Base-by-base conservation (phyloP, 2,329 filamentous ascomycete species). In the Pseudocercospora eumusae region DNA sequence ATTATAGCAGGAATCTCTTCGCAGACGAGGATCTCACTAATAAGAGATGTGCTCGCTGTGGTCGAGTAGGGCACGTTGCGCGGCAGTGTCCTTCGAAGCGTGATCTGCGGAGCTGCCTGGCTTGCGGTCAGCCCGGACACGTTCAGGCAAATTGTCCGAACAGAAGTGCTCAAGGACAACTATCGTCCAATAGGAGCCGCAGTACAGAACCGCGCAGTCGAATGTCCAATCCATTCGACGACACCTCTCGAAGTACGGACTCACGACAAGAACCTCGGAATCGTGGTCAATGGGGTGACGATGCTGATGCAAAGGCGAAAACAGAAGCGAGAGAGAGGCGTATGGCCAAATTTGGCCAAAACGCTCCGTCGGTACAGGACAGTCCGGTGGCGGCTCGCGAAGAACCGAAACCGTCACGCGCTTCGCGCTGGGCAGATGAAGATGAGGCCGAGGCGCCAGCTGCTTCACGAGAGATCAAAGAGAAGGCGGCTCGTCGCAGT, bases 41-140 rank as follows among this genome's bases (percentile, higher is more conserved):
- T 31, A 59, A 55, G 20, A 52, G 28, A 44, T 62, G 56, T 58
- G 65, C 56, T 21, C 57, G 61, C 11, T 68, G 66, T 59, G 66
- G 66, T 9, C 52, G 60, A 58, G 54, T 49, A 25, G 66, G 66
- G 13, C 66, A 68, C 31, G 56, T 61, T 15, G 64, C 62, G 15
- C 50, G 56, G 20, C 56, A 58, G 11, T 67, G 65, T 47, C 47
- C 57, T 11, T 18, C 45, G 21, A 20, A 47, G 7, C 25, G 55
- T 55, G n/a, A 23, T 20, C 8, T 23, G 4, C 49, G 49, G 21
- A 52, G 23, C 7, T 59, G 56, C 33, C 18, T 21, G 21, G 23
- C 27, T 25, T 59, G 56, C 15, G 56, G 56, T 9, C 44, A 59
- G 33, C 21, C n/a, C 11, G 56, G 56, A 3, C 56, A 59, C 33